phyloP scores from a whole-genome alignment of 148 eudicot genomes.

The Silene latifolia region DNA sequence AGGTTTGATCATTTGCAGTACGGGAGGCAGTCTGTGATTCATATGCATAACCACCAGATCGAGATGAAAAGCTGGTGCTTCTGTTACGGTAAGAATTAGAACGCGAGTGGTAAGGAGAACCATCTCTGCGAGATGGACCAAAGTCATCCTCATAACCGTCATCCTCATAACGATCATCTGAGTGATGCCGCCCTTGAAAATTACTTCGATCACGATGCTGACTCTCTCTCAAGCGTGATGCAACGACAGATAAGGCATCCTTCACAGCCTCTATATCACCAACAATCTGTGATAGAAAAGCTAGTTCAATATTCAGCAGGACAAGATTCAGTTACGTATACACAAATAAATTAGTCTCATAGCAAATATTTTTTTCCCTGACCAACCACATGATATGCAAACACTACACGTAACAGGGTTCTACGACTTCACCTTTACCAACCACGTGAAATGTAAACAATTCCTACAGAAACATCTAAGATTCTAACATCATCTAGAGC shows the following conservation, averaged over 20 bases:
- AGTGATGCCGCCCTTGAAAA: slow-evolving; percentile 53
- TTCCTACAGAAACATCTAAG: not conserved
- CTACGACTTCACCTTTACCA: not conserved
- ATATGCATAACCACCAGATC: slow-evolving; percentile 28
- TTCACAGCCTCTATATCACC: slow-evolving; percentile 80
- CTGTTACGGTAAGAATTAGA: slow-evolving; percentile 41
- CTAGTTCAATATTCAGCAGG: slow-evolving; percentile 7
- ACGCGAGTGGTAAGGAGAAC: slow-evolving; percentile 51
- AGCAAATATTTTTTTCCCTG: too few species aligned
- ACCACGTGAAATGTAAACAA: not conserved
- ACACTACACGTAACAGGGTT: not conserved
- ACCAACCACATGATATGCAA: slow-evolving; percentile 3
- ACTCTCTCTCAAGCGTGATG: slow-evolving; percentile 92
- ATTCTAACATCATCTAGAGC: not conserved
- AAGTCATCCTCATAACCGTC: slow-evolving; percentile 83
- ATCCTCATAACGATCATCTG: slow-evolving; percentile 78
- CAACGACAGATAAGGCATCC: slow-evolving; percentile 65
- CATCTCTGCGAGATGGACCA: slow-evolving; percentile 48
- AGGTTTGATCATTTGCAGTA: slow-evolving; percentile 45
- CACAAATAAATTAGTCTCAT: too few species aligned
- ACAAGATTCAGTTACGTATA: slow-evolving; percentile 7
- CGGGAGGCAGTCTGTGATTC: slow-evolving; percentile 44
- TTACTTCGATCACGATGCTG: slow-evolving; percentile 93
- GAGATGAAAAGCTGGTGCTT: slow-evolving; percentile 50
- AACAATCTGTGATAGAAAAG: slow-evolving; percentile 45